These are phyloP conservation scores for Alternaria tenuissima DNA, from an alignment of 2,329 filamentous ascomycete genomes.

Conservation along the genomic window DNA sequence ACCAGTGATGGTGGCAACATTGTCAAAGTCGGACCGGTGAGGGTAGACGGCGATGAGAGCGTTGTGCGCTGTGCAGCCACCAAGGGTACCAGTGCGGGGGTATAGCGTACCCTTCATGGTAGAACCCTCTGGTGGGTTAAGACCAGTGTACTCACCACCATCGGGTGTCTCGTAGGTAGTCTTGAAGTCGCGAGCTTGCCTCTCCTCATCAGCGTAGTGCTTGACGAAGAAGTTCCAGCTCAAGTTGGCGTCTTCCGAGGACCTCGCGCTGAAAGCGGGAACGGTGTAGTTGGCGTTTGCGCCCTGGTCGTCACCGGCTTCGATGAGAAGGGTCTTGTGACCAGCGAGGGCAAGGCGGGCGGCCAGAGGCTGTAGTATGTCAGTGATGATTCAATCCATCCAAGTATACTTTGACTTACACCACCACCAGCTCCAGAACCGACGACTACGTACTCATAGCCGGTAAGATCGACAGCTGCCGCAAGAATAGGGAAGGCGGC, in stretches of 20 bases:
- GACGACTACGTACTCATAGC: constrained; percentile 70
- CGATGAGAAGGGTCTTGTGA: constrained; percentile 67
- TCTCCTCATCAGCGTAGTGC: constrained; percentile 64
- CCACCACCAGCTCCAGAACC: constrained; percentile 57
- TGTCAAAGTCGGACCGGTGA: constrained; percentile 66
- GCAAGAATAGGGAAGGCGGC: constrained; percentile 34
- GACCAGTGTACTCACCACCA: constrained; percentile 57
- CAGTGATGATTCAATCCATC: not conserved
- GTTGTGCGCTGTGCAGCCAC: constrained; percentile 70
- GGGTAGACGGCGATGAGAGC: constrained; percentile 68
- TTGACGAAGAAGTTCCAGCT: constrained; percentile 71
- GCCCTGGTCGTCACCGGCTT: constrained; percentile 67
- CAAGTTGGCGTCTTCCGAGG: constrained; percentile 64
- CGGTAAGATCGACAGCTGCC: constrained; percentile 40
- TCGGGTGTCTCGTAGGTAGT: constrained; percentile 60
- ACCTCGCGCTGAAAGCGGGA: constrained; percentile 62
- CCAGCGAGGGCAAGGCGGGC: constrained; percentile 67
- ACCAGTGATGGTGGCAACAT: constrained; percentile 66
- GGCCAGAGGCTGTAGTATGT: constrained; percentile 41
- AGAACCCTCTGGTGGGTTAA: constrained; percentile 62
- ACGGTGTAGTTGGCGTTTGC: constrained; percentile 61
- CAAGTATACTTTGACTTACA: not conserved
- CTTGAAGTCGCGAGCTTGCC: constrained; percentile 66
- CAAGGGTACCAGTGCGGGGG: constrained; percentile 64
- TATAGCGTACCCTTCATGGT: constrained; percentile 64